These are phyloP conservation scores for Mycena epipterygia DNA, from an alignment of 768 basidiomycete species.

Conservation along the genomic window DNA sequence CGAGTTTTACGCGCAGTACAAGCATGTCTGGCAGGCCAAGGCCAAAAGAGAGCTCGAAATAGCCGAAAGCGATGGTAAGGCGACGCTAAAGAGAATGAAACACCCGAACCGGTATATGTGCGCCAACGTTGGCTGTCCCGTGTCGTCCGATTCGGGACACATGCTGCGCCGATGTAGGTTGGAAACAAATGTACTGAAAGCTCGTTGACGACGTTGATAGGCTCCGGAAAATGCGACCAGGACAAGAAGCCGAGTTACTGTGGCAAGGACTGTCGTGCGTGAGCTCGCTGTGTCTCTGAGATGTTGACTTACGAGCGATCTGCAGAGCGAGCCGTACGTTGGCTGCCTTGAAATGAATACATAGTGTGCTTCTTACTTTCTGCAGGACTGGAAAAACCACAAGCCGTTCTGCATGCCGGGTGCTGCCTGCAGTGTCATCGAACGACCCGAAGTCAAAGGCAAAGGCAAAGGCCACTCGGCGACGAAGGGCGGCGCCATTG, in stretches of 20 bases:
- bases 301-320: background rate
- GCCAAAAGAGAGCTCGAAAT: background rate
- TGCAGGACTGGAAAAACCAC: slow-evolving; percentile 52
- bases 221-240: slow-evolving; percentile 30
- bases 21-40: background rate
- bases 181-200: background rate
- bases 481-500: background rate
- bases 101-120: slow-evolving; percentile 18
- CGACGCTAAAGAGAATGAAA: slow-evolving; percentile 25
- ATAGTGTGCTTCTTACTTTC: background rate
- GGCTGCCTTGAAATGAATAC: background rate
- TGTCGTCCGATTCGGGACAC: background rate
- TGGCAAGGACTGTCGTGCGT: slow-evolving; percentile 30
- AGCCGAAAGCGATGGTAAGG: background rate
- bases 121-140: background rate
- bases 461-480: slow-evolving; percentile 28
- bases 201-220: background rate
- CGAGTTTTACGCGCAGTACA: background rate
- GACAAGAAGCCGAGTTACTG: slow-evolving; percentile 37
- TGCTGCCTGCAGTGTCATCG: slow-evolving; percentile 48
- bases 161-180: background rate
- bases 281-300: background rate
- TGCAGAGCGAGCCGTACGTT: slow-evolving; percentile 9
- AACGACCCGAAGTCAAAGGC: slow-evolving; percentile 14
- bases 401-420: slow-evolving; percentile 51